Evolutionary conservation across 441 rosid genomes (phyloP), one percentile per base, ranked within the genome.

Genomic region (Gossypium trilobum): DNA sequence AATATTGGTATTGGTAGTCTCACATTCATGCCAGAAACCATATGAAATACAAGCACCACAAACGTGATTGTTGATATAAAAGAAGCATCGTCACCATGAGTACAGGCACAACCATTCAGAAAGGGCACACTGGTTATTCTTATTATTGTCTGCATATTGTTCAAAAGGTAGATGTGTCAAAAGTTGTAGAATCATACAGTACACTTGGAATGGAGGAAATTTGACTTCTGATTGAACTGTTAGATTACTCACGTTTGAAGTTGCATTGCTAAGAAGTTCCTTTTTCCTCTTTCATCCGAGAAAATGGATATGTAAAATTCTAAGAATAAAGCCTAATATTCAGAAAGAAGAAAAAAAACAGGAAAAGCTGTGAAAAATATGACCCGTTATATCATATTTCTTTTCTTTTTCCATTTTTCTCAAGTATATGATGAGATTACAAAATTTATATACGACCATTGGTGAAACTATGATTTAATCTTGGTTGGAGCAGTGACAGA

Each of bases 101-200:
- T 16, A 5, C 10, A 79, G 75, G 78, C 87, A 86, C 73, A 55
- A 81, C 31, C 84, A 82, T 68, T 77, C 75, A 52, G 87, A 82
- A 48, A 81, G 76, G 75, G 89, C 19, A 85, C 23, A 31, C 76
- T 65, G 89, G 87, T 54, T 83, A 85, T 16, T 51, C 20, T 51
- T 51, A 51, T 51, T 51, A 51, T 16, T 3, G 17, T 51, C 56
- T 87, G 72, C 97, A 85, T 82, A 82, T 80, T 57, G 93, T 92
- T 39, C 84, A 81, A 46, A 87, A 83, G 85, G 42, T 63, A 74
- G 83, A 60, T 85, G 75, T 44, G n/a, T 61, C 50, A 83, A 74
- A 78, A 78, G 82, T 61, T 77, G 86, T 42, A 78, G 78, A 71
- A 71, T 58, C 51, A 70, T 33, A 77, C 84, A 76, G 62, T 79